Evolutionary conservation across 805 yeast species (phyloP).

Genomic region (Sugiyamaella americana): DNA sequence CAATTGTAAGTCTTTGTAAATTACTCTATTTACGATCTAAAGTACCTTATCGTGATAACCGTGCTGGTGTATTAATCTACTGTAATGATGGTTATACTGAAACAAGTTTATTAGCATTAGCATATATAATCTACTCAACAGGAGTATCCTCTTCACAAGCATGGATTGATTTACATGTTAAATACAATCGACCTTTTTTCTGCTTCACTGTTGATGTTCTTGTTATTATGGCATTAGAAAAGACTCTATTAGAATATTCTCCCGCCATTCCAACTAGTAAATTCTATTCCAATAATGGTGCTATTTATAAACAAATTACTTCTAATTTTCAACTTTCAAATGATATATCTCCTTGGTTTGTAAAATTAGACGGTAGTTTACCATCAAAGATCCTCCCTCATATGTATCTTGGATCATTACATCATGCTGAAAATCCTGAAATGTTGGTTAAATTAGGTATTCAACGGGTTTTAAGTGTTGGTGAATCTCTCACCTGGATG

Average conservation of each 20-base stretch:
- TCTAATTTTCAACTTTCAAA: neutral
- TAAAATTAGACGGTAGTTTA: constrained; percentile 51
- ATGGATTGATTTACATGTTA: constrained; percentile 53
- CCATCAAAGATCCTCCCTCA: constrained; percentile 84
- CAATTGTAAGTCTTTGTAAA: constrained; percentile 66
- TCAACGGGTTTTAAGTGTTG: constrained; percentile 73
- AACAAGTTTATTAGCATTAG: constrained; percentile 65
- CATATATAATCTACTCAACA: constrained; percentile 65
- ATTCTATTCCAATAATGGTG: constrained; percentile 14
- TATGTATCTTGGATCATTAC: constrained; percentile 75
- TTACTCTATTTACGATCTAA: constrained; percentile 43
- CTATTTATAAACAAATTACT: constrained; percentile 8
- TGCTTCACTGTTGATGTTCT: constrained; percentile 68
- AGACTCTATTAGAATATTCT: constrained; percentile 52
- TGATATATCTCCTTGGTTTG: constrained; percentile 26
- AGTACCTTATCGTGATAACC: constrained; percentile 20
- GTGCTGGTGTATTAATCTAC: constrained; percentile 46
- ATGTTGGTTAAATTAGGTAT: constrained; percentile 63
- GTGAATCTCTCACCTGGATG: constrained; percentile 70
- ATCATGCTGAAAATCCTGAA: constrained; percentile 69
- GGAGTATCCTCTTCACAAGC: constrained; percentile 59
- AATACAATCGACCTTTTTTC: constrained; percentile 73
- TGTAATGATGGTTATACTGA: constrained; percentile 94
- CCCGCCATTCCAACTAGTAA: constrained; percentile 35
- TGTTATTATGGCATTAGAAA: constrained; percentile 59